Base-by-base conservation (phyloP, 768 basidiomycete species). In the Pholiota molesta region DNA sequence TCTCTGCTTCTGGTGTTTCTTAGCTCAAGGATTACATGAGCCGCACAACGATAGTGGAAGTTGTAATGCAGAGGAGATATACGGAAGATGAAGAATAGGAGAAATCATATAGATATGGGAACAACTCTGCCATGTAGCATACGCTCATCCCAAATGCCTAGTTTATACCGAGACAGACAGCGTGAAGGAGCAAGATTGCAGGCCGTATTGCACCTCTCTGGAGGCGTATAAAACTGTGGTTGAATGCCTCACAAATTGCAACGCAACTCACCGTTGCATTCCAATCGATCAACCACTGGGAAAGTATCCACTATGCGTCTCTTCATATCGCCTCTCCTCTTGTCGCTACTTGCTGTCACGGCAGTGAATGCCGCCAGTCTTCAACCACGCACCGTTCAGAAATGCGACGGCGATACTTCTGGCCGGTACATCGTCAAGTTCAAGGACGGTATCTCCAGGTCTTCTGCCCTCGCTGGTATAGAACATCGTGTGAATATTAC, bases 351-450 rank as follows among this genome's bases (percentile, higher is more conserved):
- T 33, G 45, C 35, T 8, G 33, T 17, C 5, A 28, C 65, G 1
- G 60, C 57, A 14, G 33, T 69, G 3, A 66, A 57, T 31, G 66
- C 63, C n/a, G 42, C 69, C 6, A 28, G 21, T 19, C 55, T 63
- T 21, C n/a, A n/a, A n/a, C 49, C 69, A 17, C 68, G 60, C 26
- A n/a, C 68, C 21, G 64, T 75, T 55, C 65, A 72, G 58, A 70
- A 56, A 9, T 73, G 61, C 55, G 13, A 62, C 11, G 73, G 73
- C 2, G 57, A 64, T 49, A 75, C 66, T 4, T 69, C 64, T 2
- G 74, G 75, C 23, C 69, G 62, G 33, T 70, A 72, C 65, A 73
- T 77, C 39, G 69, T 76, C 59, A 69, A 69, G 42, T 59, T 78
- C 35, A 77, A 73, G 64, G 59, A 68, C 9, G 74, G 73, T 9